phyloP scores from a whole-genome alignment of 148 eudicot genomes.

The Cornus kousa region DNA sequence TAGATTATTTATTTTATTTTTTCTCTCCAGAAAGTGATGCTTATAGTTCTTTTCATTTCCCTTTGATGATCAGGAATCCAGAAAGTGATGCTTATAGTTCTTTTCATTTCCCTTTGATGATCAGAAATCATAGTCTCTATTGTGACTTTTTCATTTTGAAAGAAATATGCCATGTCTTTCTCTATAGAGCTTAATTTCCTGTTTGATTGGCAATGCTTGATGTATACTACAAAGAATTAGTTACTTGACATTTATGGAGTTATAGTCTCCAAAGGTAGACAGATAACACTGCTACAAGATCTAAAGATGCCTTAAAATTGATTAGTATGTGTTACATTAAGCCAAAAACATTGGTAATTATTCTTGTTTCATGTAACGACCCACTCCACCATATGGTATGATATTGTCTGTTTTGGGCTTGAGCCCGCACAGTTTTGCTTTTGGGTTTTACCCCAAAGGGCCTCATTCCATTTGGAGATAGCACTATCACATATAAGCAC shows the following conservation, averaged over 20 bases:
- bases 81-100: not conserved
- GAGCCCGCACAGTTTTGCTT: too few species aligned
- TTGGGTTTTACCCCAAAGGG: too few species aligned
- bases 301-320: not conserved
- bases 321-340: not conserved
- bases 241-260: not conserved
- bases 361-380: too few species aligned
- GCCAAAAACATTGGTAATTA: too few species aligned
- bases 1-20: too few species aligned
- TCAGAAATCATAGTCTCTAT: not conserved
- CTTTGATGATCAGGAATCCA: not conserved
- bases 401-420: too few species aligned
- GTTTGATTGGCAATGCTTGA: not conserved
- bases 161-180: too few species aligned
- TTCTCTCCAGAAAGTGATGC: not conserved
- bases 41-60: conserved; percentile 7
- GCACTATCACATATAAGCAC: too few species aligned
- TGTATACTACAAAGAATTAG: not conserved
- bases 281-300: not conserved
- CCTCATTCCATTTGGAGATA: too few species aligned
- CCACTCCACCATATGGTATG: too few species aligned
- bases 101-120: conserved; percentile 7
- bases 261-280: not conserved
- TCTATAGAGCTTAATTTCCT: too few species aligned
- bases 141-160: too few species aligned